Evolutionary conservation across 1,284 basidiomycete species (phyloP).

Genomic region (Sanghuangporus weigelae): DNA sequence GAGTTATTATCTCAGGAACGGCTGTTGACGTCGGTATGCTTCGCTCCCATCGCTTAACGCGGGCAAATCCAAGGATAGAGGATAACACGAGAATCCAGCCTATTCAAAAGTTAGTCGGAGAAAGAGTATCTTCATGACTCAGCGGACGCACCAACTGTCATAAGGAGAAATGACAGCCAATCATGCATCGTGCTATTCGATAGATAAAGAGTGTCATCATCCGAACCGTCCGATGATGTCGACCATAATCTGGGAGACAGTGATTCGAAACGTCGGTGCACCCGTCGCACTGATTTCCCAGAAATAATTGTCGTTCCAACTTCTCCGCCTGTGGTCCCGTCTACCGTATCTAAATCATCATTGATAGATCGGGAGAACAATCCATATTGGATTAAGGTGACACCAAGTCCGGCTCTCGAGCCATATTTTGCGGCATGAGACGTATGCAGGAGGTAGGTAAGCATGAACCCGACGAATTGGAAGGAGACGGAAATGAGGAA

Average conservation of each 20-base stretch:
- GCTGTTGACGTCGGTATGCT: conserved; percentile 42
- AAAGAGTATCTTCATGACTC: conserved; percentile 5
- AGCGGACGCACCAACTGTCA: conserved; percentile 65
- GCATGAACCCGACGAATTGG: conserved; percentile 94
- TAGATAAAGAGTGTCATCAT: conserved; percentile 6
- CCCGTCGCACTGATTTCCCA: conserved; percentile 12
- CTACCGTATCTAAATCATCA: conserved; percentile 2
- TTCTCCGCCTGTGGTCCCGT: conserved; percentile 12
- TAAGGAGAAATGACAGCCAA: conserved; percentile 87
- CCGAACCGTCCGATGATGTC: not conserved
- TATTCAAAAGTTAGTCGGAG: conserved; percentile 20
- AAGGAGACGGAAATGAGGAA: conserved; percentile 90
- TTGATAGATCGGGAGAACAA: conserved; percentile 44
- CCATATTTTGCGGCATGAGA: conserved; percentile 94
- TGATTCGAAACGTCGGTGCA: not conserved
- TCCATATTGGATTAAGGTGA: conserved; percentile 91
- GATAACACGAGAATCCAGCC: conserved; percentile 89
- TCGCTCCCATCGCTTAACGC: conserved; percentile 76
- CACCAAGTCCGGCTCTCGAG: conserved; percentile 88
- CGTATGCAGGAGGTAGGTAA: conserved; percentile 91
- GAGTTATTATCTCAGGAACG: conserved; percentile 25
- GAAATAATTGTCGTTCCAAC: not conserved
- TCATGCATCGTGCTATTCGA: conserved; percentile 44
- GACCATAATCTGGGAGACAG: conserved; percentile 4
- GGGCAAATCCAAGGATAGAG: conserved; percentile 75